These are phyloP conservation scores for Monosporascus sp. DNA, from an alignment of 2,329 filamentous ascomycete species.

Conservation along the genomic window DNA sequence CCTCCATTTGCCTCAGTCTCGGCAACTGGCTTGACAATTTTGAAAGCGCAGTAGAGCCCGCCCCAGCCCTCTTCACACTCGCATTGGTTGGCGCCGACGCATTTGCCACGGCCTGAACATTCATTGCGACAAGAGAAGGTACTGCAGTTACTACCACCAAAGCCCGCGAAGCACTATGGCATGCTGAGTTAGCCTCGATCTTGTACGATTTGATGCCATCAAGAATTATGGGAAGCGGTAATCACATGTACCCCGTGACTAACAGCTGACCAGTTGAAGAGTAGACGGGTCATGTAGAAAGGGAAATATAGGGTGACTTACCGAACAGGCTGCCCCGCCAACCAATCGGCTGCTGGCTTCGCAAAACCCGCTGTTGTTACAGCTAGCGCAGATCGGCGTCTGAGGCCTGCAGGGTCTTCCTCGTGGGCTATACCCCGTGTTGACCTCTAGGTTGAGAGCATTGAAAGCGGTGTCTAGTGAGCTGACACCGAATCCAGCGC, in stretches of 20 bases:
- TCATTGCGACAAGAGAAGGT: constrained; percentile 32
- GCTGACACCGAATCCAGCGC: constrained; percentile 32
- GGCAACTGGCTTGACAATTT: constrained; percentile 32
- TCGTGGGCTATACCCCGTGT: constrained; percentile 34
- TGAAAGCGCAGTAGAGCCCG: constrained; percentile 39
- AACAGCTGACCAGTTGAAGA: background rate
- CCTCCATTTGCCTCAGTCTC: constrained; percentile 39
- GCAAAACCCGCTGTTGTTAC: constrained; percentile 34
- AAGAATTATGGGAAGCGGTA: background rate
- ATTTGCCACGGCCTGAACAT: constrained; percentile 37
- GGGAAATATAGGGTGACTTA: background rate
- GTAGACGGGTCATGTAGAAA: background rate
- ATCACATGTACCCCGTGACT: background rate
- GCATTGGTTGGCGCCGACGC: constrained; percentile 36
- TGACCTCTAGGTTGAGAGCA: constrained; percentile 26
- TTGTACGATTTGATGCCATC: background rate
- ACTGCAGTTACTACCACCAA: constrained; percentile 28
- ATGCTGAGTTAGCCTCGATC: background rate
- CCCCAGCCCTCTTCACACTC: constrained; percentile 37
- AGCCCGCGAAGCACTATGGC: constrained; percentile 35
- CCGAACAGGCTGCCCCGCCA: constrained; percentile 22
- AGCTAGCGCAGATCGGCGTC: constrained; percentile 28
- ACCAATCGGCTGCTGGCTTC: constrained; percentile 5
- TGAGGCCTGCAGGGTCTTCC: constrained; percentile 14
- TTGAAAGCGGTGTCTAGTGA: constrained; percentile 31